phyloP scores from a whole-genome alignment of 73 alveolate genomes.

The Tetrahymena elliotti region DNA sequence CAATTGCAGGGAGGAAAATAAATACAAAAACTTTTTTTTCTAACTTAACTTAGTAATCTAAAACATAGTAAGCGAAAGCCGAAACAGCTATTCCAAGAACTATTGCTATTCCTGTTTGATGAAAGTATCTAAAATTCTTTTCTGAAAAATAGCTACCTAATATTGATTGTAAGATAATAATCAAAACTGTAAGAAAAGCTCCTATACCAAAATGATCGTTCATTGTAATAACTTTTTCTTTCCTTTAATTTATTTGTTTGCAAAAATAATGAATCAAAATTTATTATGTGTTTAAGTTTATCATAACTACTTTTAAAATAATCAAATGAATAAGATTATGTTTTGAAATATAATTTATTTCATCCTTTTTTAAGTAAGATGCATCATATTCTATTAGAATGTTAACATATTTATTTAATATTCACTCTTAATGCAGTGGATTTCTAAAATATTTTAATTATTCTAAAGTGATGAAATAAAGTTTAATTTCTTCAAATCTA shows the following conservation, averaged over 20 bases:
- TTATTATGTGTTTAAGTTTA: too few relatives aligned
- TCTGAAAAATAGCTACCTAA: background rate
- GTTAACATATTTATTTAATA: too few relatives aligned
- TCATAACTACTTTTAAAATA: background rate
- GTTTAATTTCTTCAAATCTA: too few relatives aligned
- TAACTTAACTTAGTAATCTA: background rate
- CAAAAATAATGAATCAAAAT: too few relatives aligned
- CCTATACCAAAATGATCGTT: background rate
- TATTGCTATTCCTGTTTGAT: background rate
- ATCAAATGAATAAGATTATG: too few relatives aligned
- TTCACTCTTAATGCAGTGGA: background rate
- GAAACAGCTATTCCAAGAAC: background rate
- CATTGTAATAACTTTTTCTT: background rate
- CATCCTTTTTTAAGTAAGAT: background rate
- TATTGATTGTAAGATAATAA: background rate
- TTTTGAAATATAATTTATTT: too few relatives aligned
- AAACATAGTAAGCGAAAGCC: background rate
- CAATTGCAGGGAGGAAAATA: slow-evolving; percentile 77
- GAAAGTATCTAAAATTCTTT: background rate
- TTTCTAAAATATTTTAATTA: too few relatives aligned
- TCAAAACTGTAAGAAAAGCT: background rate
- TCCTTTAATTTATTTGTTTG: too few relatives aligned
- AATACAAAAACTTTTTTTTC: slow-evolving; percentile 61
- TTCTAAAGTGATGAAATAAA: too few relatives aligned
- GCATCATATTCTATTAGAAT: background rate